Conservation (phyloP, 108 stramenopile species). For the Chaetoceros tenuissimus region DNA sequence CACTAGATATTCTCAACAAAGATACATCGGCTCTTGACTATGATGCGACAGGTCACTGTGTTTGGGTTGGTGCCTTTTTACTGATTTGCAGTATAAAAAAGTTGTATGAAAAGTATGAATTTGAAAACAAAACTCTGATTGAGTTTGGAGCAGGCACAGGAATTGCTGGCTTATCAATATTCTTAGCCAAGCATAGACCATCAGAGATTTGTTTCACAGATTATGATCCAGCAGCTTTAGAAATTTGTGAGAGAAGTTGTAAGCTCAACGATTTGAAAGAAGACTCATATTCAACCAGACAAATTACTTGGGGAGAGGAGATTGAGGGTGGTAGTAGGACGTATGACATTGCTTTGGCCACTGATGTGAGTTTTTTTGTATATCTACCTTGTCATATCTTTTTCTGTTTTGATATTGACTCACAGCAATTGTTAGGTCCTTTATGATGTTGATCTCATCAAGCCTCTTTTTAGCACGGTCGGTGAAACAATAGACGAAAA, state of each 20-base stretch:
- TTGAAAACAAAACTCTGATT: conserved; percentile 4
- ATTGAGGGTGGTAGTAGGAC: not conserved
- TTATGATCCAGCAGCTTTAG: conserved; percentile 4
- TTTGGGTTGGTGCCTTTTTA: conserved; percentile 8
- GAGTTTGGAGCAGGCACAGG: conserved; percentile 10
- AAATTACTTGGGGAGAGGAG: conserved; percentile 7
- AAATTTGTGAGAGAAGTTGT: conserved; percentile 5
- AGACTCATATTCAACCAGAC: not conserved
- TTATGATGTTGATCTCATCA: conserved; percentile 6
- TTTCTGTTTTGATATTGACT: no score
- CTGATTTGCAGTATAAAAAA: conserved; percentile 2
- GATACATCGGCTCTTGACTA: not conserved
- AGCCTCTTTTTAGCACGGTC: conserved; percentile 4
- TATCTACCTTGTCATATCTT: no score
- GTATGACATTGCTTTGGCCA: conserved; percentile 9
- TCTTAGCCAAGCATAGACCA: not conserved
- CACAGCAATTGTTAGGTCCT: no score
- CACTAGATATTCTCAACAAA: conserved; percentile 5
- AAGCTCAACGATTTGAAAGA: not conserved
- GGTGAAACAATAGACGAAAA: not conserved
- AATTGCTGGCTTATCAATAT: conserved; percentile 4
- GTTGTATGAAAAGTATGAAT: not conserved
- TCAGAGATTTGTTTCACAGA: conserved; percentile 9
- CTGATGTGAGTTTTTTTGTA: no score
- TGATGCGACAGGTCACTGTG: conserved; percentile 14